Conservation (phyloP, 495 filamentous ascomycete species). For the Lophium mytilinum region DNA sequence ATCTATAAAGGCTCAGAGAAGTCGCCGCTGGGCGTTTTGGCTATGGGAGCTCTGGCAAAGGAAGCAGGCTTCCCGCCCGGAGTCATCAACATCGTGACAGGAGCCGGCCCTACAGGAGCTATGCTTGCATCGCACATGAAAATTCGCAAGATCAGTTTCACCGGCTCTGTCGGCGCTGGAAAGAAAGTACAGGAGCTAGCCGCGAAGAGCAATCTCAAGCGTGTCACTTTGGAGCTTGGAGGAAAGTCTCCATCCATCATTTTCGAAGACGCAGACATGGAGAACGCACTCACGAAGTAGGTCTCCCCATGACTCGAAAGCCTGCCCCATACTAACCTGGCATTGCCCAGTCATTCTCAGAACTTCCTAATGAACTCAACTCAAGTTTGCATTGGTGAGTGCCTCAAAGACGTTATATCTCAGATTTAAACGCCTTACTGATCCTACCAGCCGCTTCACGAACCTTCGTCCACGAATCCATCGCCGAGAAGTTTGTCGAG, state of each 20-base stretch:
- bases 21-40: constrained; percentile 23
- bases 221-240: constrained; percentile 32
- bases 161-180: constrained; percentile 28
- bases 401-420: too few species aligned
- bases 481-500: constrained; percentile 30
- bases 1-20: constrained; percentile 35
- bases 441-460: constrained; percentile 20
- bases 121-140: constrained; percentile 33
- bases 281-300: constrained; percentile 26
- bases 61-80: constrained; percentile 36
- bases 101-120: constrained; percentile 26
- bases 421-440: background rate
- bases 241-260: constrained; percentile 33
- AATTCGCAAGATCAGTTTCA: constrained; percentile 34
- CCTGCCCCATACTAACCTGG: too few species aligned
- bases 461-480: constrained; percentile 29
- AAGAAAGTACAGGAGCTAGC: constrained; percentile 29
- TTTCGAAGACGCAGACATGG: constrained; percentile 34
- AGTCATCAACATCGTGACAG: constrained; percentile 32
- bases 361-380: constrained; percentile 28
- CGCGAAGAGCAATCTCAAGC: constrained; percentile 33
- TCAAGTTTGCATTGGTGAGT: constrained; percentile 14
- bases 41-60: constrained; percentile 28
- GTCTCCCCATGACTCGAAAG: background rate
- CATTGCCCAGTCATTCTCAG: background rate